These are phyloP conservation scores for Coniferiporia sulphurascens DNA, from an alignment of 1,284 basidiomycete genomes.

Conservation along the genomic window DNA sequence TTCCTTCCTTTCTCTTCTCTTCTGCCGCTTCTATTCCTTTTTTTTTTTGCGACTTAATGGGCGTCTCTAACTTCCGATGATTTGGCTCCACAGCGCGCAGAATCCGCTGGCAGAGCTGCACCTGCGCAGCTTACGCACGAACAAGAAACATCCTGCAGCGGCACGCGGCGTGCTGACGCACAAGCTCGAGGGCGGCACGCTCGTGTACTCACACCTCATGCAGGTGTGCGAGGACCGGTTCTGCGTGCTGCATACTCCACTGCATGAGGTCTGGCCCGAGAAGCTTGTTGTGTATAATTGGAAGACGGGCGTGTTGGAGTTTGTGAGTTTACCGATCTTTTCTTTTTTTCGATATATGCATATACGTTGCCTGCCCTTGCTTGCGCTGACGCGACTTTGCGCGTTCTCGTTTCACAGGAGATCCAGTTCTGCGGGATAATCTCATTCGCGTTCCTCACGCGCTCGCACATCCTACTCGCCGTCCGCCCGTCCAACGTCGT, in stretches of 20 bases:
- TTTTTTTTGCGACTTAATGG: too few species aligned
- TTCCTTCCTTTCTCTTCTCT: too few species aligned
- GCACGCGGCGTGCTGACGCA: conserved; percentile 5
- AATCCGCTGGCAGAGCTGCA: background rate
- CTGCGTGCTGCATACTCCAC: conserved; percentile 39
- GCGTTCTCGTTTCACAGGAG: conserved; percentile 1
- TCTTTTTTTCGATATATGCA: too few species aligned
- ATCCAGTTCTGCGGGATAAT: conserved; percentile 9
- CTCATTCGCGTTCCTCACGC: conserved; percentile 11
- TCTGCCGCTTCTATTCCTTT: too few species aligned
- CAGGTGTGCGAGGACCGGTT: conserved; percentile 46
- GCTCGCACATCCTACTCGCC: conserved; percentile 13
- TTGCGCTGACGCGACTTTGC: too few species aligned
- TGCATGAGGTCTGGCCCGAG: conserved; percentile 33
- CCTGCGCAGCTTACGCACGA: conserved; percentile 10
- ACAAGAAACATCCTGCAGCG: conserved; percentile 11
- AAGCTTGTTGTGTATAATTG: conserved; percentile 56
- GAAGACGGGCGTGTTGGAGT: conserved; percentile 41
- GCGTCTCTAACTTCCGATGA: too few species aligned
- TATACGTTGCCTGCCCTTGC: too few species aligned
- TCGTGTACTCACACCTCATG: conserved; percentile 37
- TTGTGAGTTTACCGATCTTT: conserved; percentile 40
- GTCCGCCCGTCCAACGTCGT: conserved; percentile 11
- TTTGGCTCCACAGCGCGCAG: background rate
- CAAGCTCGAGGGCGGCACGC: conserved; percentile 21